Evolutionary conservation across 352 stramenopile genomes (phyloP), one percentile per base, ranked within the genome.

Genomic region (Phytopythium mirpurense): DNA sequence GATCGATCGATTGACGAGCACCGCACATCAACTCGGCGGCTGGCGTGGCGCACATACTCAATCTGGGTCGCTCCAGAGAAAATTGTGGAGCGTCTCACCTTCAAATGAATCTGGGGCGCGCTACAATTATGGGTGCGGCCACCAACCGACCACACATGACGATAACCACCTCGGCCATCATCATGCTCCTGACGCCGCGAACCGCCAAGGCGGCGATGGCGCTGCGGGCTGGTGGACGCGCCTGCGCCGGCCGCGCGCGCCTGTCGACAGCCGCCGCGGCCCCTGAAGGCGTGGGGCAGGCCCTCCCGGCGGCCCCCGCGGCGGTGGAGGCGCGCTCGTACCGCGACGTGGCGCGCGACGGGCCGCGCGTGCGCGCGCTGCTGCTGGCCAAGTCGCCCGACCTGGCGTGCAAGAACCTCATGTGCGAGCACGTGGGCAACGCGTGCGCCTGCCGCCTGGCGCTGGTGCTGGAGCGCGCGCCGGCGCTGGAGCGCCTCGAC

Each of bases 351-450:
- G 83, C 83, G 42, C 79, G 74, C 49, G 56, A 51, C 4, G 78
- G 74, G 16, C 38, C 59, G 21, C 59, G 56, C 29, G 75, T 94
- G 24, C 62, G 63, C 23, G 51, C 68, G 58, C 76, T 97, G 53
- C 41, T 91, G 57, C 75, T 97, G 26, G 31, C 67, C n/a, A 62
- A 64, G 45, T 96, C 86, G 23, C 53, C 69, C n/a, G 89, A 97
- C 64, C 66, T 97, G 38, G 56, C 95, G n/a, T 97, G 89, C 67
- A 79, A 74, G 34, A 96, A 96, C 57, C 68, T 97, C 46, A 96
- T 97, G 89, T 97, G 89, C 62, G 83, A 95, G 59, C 82, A 93
- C 66, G 67, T 97, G 26, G 88, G 89, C 26, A 75, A 81, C 49
- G 77, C 85, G 12, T 97, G 89, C 57, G 67, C 82, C 29, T 97